Base-by-base conservation (phyloP, 768 basidiomycete genomes). In the Xanthoconium stramineum region DNA sequence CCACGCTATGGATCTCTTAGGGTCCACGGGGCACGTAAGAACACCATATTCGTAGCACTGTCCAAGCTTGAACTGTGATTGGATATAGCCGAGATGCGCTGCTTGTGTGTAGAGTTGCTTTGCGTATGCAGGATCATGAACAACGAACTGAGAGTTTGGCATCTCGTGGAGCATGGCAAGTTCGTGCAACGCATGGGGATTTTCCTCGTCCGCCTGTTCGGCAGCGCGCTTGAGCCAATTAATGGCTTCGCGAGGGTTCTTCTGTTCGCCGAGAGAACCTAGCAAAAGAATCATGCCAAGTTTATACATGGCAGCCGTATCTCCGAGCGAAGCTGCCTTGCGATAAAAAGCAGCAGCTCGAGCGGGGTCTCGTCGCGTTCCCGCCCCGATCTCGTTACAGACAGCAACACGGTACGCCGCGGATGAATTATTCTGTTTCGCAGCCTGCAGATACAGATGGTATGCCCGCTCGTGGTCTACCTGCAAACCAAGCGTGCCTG, bases 271-370 rank as follows among this genome's bases (percentile, higher is more conserved):
- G 6, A 98, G 79, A 15, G 84, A 74, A 12, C 95, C 96, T 36
- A 91, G 83, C 20, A 98, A 79, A 32, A 97, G 80, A 60, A 98
- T 90, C 88, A 97, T 95, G n/a, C 94, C 94, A n/a, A 99, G 84
- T 72, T 98, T 98, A 78, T 97, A 98, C 97, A 98, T 99, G 4
- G 94, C 97, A 29, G 96, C 86, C 0, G 96, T 98, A 70, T 98
- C 97, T 19, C 95, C 95, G 36, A 98, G 76, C 2, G 94, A 94
- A 10, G 94, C 94, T 5, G 97, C 92, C 72, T 98, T 98, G 57
- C 95, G 86, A 75, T 98, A 98, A 69, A 99, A 98, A 6, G 94
- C 88, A 29, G 94, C 87, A 9, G 97, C 97, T 44, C 97, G 83
- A 20, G 85, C 79, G 0, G 86, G 86, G 66, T 98, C 96, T 63